Percentiles rank a stretch among this genome's conserved stretches.
These are phyloP conservation scores for Arabis hirsuta DNA, from an alignment of 345 rosid species.

Conservation along the genomic window DNA sequence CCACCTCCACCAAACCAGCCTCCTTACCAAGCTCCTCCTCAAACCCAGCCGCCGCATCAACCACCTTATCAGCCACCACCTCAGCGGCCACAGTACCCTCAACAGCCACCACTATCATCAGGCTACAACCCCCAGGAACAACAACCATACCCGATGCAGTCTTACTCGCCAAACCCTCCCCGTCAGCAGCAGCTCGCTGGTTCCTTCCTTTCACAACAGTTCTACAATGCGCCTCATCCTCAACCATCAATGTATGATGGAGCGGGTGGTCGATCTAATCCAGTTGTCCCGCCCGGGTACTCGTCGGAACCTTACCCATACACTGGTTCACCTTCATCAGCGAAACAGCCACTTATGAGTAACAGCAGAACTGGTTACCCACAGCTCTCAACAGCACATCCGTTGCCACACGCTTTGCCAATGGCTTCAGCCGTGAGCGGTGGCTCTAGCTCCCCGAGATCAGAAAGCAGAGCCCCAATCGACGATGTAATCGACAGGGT, in stretches of 20 bases:
- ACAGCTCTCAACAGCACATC: slow-evolving; percentile 71
- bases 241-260: slow-evolving; percentile 55
- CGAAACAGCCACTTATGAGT: slow-evolving; percentile 38
- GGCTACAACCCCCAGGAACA: slow-evolving; percentile 60
- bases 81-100: slow-evolving; percentile 61
- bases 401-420: slow-evolving; percentile 69
- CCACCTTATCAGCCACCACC: slow-evolving; percentile 58
- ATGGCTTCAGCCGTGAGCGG: slow-evolving; percentile 54
- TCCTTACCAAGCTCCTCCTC: slow-evolving; percentile 66
- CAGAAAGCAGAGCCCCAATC: slow-evolving; percentile 76
- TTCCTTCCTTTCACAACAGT: slow-evolving; percentile 50
- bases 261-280: slow-evolving; percentile 56
- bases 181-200: slow-evolving; percentile 54
- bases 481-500: slow-evolving; percentile 84
- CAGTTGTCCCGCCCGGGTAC: slow-evolving; percentile 60
- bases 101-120: slow-evolving; percentile 51
- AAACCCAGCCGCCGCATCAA: slow-evolving; percentile 50
- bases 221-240: slow-evolving; percentile 56
- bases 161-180: slow-evolving; percentile 53
- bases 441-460: slow-evolving; percentile 58
- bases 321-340: slow-evolving; percentile 55
- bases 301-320: slow-evolving; percentile 53
- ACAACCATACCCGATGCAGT: slow-evolving; percentile 55
- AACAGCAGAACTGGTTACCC: slow-evolving; percentile 57
- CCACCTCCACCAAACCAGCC: slow-evolving; percentile 55